Evolutionary conservation across 2,329 filamentous ascomycete species (phyloP), one percentile per base, ranked within the genome.

Genomic region (Xylariaceae sp.): DNA sequence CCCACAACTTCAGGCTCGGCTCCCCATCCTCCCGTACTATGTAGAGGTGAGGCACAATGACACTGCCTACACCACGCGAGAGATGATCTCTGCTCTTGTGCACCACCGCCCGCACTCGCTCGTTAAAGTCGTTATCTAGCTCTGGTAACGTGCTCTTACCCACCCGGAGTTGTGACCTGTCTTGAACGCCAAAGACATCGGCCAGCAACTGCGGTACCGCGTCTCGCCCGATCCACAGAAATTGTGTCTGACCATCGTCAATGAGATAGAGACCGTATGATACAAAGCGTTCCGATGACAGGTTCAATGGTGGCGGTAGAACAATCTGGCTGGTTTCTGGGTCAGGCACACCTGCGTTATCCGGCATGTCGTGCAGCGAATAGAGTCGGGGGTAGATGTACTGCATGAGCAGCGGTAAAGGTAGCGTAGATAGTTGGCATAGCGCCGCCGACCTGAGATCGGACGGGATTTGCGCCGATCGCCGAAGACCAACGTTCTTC

Each of bases 201-300:
- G 81, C 73, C 39, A 97, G 77, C 31, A 99, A 80, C 66, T 96
- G 90, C 1, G 91, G 90, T 28, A 99, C 90, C 1, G 93, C 88
- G 61, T 99, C 93, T 34, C 92, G 86, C 13, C 94, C 94, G 17
- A 97, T 81, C 94, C 94, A 99, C 44, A 99, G 74, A 80, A 99
- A 99, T 69, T 99, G 94, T 6, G 90, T 97, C 72, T 97, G 93
- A 2, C 92, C 92, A 66, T 99, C 94, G 64, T 99, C 94, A 63
- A 99, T 94, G 52, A 99, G 81, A 71, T 99, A 99, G 16, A 99
- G 76, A 28, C 94, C 94, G 66, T 95, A 96, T 1, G 91, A 83
- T 3, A 90, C 89, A 45, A 99, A 82, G 43, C 88, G 84, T 70
- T 93, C 90, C 1, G 92, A 96, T 3, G 90, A 91, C 52, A 97